These are phyloP conservation scores for Poterioochromonas sp. DNA, from an alignment of 352 stramenopile genomes.

Conservation along the genomic window DNA sequence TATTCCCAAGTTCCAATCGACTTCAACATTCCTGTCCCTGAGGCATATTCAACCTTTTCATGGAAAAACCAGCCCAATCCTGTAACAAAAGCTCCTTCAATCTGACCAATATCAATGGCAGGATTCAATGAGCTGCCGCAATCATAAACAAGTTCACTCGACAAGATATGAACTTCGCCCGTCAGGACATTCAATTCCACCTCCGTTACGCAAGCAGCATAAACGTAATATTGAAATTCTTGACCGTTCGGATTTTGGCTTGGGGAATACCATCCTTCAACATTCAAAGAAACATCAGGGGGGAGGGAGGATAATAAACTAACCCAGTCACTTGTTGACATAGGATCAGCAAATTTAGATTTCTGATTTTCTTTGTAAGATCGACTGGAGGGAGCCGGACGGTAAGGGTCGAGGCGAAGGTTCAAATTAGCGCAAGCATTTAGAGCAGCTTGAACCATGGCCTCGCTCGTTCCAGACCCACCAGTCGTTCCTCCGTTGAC, in stretches of 20 bases:
- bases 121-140: constrained; percentile 53
- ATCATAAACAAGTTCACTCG: constrained; percentile 53
- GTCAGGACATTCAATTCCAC: constrained; percentile 57
- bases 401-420: constrained; percentile 44
- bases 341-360: not conserved
- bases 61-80: constrained; percentile 52
- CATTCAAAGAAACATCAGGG: constrained; percentile 19
- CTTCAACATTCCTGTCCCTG: not conserved
- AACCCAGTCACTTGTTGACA: not conserved
- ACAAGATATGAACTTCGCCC: constrained; percentile 50
- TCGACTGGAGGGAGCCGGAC: too few species aligned
- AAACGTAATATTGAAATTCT: constrained; percentile 40
- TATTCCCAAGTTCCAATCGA: constrained; percentile 54
- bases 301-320: not conserved
- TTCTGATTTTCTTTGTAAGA: not conserved
- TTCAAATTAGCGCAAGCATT: constrained; percentile 51
- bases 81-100: constrained; percentile 57
- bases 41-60: constrained; percentile 48
- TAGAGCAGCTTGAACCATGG: constrained; percentile 40
- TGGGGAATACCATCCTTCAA: constrained; percentile 36
- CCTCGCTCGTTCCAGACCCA: constrained; percentile 50
- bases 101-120: constrained; percentile 54
- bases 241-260: not conserved
- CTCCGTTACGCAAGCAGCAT: constrained; percentile 46
- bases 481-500: constrained; percentile 20